Evolutionary conservation across 192 early-diverging fungal genomes (phyloP).

Genomic region (Coemansia javaensis): DNA sequence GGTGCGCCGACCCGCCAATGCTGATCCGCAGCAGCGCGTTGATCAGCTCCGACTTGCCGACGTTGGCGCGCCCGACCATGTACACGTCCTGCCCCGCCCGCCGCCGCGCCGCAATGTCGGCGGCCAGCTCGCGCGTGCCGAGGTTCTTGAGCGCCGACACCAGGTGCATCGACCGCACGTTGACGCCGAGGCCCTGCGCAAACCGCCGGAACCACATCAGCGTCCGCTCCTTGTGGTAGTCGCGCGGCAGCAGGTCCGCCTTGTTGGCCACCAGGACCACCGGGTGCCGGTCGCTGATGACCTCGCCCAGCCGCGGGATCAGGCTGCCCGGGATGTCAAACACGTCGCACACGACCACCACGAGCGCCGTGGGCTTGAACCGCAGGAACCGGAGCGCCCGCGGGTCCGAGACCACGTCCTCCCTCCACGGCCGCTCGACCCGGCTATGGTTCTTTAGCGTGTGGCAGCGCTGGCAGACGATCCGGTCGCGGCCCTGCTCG

Average conservation of each 20-base stretch:
- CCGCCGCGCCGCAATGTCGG: constrained; percentile 39
- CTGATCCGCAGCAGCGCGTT: constrained; percentile 59
- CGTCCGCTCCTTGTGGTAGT: constrained; percentile 53
- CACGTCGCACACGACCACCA: constrained; percentile 61
- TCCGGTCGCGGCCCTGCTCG: constrained; percentile 41
- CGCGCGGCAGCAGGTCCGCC: constrained; percentile 60
- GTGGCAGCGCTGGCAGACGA: constrained; percentile 67
- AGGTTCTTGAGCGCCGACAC: constrained; percentile 60
- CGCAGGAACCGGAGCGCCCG: constrained; percentile 54
- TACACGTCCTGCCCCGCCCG: constrained; percentile 56
- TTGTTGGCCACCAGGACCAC: constrained; percentile 71
- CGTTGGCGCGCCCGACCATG: constrained; percentile 70
- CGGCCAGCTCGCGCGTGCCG: constrained; percentile 50
- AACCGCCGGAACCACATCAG: constrained; percentile 52
- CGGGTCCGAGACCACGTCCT: constrained; percentile 50
- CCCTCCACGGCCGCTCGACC: constrained; percentile 45
- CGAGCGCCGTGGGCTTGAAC: constrained; percentile 49
- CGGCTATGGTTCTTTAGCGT: constrained; percentile 55
- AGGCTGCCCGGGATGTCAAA: constrained; percentile 66
- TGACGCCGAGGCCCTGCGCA: constrained; percentile 36
- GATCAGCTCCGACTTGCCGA: constrained; percentile 72
- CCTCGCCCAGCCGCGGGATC: constrained; percentile 43
- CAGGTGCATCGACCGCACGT: constrained; percentile 48
- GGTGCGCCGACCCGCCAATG: constrained; percentile 44
- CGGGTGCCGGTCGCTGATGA: constrained; percentile 51